Percentiles rank a stretch among this genome's conserved stretches.
Evolutionary conservation across 1,284 basidiomycete genomes (phyloP).

Genomic region (Ceratobasidium sp.): DNA sequence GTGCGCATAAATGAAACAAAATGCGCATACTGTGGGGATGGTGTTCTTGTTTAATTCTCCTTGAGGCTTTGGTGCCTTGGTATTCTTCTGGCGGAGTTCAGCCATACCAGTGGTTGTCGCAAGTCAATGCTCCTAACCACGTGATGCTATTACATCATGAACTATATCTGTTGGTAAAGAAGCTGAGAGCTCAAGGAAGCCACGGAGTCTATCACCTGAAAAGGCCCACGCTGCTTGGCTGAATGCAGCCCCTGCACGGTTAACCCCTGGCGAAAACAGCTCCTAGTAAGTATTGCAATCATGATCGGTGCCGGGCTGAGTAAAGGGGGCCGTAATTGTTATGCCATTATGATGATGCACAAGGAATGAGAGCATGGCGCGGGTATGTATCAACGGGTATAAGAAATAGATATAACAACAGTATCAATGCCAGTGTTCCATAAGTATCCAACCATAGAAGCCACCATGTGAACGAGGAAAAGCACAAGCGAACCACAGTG

Average conservation of each 20-base stretch:
- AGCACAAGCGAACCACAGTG: constrained; percentile 1
- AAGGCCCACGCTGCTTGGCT: not conserved
- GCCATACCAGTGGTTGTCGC: constrained; percentile 13
- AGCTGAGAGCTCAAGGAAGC: no score
- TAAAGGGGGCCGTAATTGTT: not conserved
- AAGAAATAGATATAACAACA: constrained; percentile 16
- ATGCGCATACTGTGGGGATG: no score
- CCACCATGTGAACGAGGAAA: constrained; percentile 14
- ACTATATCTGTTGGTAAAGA: no score
- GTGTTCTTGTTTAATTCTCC: not conserved
- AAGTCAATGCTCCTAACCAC: not conserved
- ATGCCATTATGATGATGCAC: constrained; percentile 10
- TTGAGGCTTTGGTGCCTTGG: constrained; percentile 4
- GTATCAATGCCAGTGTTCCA: constrained; percentile 21
- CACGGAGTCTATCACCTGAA: no score
- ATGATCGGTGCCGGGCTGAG: no score
- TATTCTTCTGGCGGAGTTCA: constrained; percentile 13
- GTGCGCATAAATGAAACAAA: no score
- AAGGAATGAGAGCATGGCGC: constrained; percentile 1
- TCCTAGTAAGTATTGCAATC: not conserved
- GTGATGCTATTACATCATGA: not conserved
- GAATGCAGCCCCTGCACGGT: not conserved
- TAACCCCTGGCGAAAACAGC: not conserved
- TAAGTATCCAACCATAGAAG: constrained; percentile 30
- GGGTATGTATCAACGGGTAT: constrained; percentile 38